Conservation (phyloP, 148 eudicot species). For the Beta vulgaris region DNA sequence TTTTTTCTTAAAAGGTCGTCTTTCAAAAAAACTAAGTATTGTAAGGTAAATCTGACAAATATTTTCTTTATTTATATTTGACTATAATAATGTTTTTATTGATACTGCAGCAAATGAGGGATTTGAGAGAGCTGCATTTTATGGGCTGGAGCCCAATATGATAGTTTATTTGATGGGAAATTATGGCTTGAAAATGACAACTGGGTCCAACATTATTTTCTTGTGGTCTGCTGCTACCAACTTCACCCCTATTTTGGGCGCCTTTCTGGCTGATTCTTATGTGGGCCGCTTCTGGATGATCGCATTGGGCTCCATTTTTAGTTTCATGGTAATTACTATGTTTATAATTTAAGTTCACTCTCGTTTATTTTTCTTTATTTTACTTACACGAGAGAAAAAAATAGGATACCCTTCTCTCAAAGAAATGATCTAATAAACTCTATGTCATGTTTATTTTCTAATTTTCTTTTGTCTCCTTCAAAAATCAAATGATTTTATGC, state of each 20-base stretch:
- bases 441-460: no score
- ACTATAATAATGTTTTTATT: no score
- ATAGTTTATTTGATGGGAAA: constrained; percentile 46
- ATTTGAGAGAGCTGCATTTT: constrained; percentile 53
- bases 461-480: no score
- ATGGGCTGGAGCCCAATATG: constrained; percentile 60
- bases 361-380: no score
- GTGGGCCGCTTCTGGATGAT: constrained; percentile 52
- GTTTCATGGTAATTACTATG: constrained; percentile 40
- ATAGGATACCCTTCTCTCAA: no score
- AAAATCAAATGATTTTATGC: no score
- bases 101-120: constrained; percentile 43
- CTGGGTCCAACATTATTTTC: constrained; percentile 46
- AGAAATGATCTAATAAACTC: no score
- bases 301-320: constrained; percentile 44
- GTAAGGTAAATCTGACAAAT: not conserved
- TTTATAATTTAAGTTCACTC: no score
- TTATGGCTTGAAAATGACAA: constrained; percentile 46
- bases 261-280: constrained; percentile 52
- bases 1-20: no score
- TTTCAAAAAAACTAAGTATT: not conserved
- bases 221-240: constrained; percentile 47
- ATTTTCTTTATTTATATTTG: not conserved
- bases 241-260: constrained; percentile 47
- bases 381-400: no score